These are phyloP conservation scores for Neurospora sp. DNA, from an alignment of 495 filamentous ascomycete genomes.

Conservation along the genomic window DNA sequence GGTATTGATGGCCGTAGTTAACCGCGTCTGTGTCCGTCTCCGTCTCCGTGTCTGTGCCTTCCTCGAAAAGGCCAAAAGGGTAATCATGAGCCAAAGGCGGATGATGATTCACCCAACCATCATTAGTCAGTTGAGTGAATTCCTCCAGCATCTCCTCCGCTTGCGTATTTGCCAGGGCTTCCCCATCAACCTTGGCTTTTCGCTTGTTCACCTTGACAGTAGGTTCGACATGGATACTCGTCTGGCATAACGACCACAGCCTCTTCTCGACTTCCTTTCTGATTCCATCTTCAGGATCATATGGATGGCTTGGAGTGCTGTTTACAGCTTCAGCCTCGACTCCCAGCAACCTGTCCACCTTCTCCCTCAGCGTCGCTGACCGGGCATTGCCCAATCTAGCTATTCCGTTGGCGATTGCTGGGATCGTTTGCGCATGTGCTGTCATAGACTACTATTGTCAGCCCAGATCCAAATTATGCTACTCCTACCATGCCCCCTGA, in stretches of 20 bases:
- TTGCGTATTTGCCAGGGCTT: not conserved
- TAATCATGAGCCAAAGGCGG: not conserved
- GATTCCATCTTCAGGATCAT: not conserved
- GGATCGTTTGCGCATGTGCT: slow-evolving; percentile 17
- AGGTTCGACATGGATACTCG: slow-evolving; percentile 9
- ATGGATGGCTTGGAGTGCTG: not conserved
- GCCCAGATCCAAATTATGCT: not conserved
- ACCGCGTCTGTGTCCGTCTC: not conserved
- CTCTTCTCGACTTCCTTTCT: slow-evolving; percentile 4
- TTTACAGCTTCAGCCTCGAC: not conserved
- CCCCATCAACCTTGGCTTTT: not conserved
- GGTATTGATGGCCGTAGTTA: not conserved
- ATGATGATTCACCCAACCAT: not conserved
- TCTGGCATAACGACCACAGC: slow-evolving; percentile 20
- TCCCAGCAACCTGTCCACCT: slow-evolving; percentile 2
- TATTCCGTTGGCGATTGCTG: slow-evolving; percentile 12
- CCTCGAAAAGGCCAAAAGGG: not conserved
- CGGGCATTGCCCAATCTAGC: slow-evolving; percentile 14
- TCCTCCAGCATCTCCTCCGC: not conserved
- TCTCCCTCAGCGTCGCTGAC: slow-evolving; percentile 15
- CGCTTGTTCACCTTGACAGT: not conserved
- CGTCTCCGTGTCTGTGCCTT: not conserved
- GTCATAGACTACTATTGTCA: slow-evolving; percentile 11
- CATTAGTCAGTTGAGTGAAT: not conserved
- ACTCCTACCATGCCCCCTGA: not conserved